Conservation (phyloP, 257 asterid species). For the Eustoma russellianum region DNA sequence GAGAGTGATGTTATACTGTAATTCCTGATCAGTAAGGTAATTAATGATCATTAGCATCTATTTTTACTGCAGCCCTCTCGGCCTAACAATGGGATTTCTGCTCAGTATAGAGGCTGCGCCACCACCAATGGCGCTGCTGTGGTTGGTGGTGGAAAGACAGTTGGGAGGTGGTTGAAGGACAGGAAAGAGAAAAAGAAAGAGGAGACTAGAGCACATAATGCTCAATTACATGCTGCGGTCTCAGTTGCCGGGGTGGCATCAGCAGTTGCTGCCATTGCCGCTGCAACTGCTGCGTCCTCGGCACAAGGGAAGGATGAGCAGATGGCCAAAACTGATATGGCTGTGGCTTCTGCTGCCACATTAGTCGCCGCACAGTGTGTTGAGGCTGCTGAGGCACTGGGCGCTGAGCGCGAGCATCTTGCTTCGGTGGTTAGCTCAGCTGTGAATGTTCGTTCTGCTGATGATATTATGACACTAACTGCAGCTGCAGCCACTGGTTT, state of each 20-base stretch:
- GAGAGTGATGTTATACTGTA: not conserved
- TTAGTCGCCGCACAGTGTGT: constrained; percentile 96
- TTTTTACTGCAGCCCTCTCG: constrained; percentile 38
- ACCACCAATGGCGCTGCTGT: constrained; percentile 19
- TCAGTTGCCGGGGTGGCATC: constrained; percentile 95
- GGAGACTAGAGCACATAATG: constrained; percentile 77
- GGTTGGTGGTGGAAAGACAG: constrained; percentile 55
- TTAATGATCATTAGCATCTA: constrained; percentile 1
- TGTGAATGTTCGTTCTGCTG: constrained; percentile 81
- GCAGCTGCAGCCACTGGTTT: constrained; percentile 98
- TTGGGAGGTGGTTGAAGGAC: constrained; percentile 98
- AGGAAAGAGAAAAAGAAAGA: constrained; percentile 92
- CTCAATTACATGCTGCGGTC: constrained; percentile 95
- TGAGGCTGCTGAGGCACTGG: constrained; percentile 94
- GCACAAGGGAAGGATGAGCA: constrained; percentile 64
- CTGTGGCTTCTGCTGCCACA: constrained; percentile 94
- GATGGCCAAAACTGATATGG: constrained; percentile 86
- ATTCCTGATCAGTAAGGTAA: not conserved
- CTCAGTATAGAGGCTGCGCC: constrained; percentile 42
- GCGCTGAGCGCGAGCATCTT: constrained; percentile 86
- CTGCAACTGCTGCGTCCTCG: constrained; percentile 86
- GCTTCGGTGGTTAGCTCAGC: constrained; percentile 91
- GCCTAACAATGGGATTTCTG: constrained; percentile 28
- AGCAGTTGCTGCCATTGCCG: constrained; percentile 95
- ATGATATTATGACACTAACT: constrained; percentile 92